Evolutionary conservation across 2,329 filamentous ascomycete genomes (phyloP).

Genomic region (Acephala macrosclerotiorum): DNA sequence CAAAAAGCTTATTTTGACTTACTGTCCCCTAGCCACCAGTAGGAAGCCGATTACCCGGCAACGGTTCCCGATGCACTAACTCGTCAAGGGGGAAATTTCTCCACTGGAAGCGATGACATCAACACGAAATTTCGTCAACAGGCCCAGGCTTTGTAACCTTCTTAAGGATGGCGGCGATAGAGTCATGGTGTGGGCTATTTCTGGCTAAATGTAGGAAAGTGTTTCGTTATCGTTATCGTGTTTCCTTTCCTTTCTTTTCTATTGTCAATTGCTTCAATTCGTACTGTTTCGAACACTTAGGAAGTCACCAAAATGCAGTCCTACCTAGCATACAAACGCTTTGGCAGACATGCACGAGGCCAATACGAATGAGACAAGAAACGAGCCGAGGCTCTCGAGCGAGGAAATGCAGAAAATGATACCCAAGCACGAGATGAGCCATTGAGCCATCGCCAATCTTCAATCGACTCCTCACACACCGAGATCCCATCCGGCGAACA

Average conservation of each 20-base stretch:
- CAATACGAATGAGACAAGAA: slow-evolving; percentile 36
- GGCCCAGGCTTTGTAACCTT: not conserved
- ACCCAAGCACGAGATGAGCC: not conserved
- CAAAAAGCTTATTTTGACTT: not conserved
- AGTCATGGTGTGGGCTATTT: not conserved
- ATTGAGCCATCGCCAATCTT: slow-evolving; percentile 25
- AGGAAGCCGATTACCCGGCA: slow-evolving; percentile 1
- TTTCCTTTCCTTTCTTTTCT: not conserved
- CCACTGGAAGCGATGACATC: not conserved
- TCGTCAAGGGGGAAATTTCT: not conserved
- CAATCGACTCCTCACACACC: slow-evolving; percentile 24
- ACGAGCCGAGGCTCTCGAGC: slow-evolving; percentile 31
- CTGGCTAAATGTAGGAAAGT: not conserved
- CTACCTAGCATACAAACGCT: slow-evolving; percentile 32
- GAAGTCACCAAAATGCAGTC: slow-evolving; percentile 31
- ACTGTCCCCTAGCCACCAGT: not conserved
- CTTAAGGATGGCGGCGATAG: not conserved
- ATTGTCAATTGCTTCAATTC: not conserved
- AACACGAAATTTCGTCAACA: not conserved
- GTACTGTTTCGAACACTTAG: not conserved
- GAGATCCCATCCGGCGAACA: not conserved
- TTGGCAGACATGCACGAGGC: slow-evolving; percentile 26
- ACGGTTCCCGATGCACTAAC: not conserved
- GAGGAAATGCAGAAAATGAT: slow-evolving; percentile 32
- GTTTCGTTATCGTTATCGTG: not conserved